These are phyloP conservation scores for Tolypocladium endophyticum DNA, from an alignment of 2,329 filamentous ascomycete species.

Conservation along the genomic window DNA sequence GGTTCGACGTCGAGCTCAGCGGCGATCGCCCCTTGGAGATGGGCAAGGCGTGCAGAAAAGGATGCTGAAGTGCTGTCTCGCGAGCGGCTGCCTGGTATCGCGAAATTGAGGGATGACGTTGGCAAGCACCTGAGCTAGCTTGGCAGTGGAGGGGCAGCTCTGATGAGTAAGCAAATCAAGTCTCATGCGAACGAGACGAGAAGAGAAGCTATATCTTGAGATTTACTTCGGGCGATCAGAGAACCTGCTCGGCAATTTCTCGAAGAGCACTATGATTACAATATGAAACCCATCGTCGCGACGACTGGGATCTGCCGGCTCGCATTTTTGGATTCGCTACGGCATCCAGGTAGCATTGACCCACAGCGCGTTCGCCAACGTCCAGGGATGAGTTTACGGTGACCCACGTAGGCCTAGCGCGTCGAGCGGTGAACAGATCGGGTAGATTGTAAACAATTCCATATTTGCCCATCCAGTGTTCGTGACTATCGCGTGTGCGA, in stretches of 20 bases:
- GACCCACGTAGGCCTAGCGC: background rate
- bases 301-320: too few species aligned
- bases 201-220: too few species aligned
- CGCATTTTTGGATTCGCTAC: too few species aligned
- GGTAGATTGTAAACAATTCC: background rate
- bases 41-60: background rate
- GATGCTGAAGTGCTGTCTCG: background rate
- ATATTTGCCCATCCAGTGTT: too few species aligned
- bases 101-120: background rate
- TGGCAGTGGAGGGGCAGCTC: background rate
- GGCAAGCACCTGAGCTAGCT: background rate
- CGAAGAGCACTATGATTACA: too few species aligned
- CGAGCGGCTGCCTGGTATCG: background rate
- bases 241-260: too few species aligned
- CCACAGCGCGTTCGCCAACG: too few species aligned
- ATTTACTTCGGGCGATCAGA: too few species aligned
- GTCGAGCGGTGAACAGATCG: background rate
- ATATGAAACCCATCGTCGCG: too few species aligned
- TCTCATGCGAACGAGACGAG: background rate
- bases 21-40: background rate
- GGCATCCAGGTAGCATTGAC: too few species aligned
- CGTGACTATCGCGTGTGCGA: background rate
- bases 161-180: background rate
- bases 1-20: background rate
- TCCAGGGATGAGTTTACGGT: too few species aligned